phyloP scores from a whole-genome alignment of 306 rosid genomes.

The Luffa aegyptiaca region DNA sequence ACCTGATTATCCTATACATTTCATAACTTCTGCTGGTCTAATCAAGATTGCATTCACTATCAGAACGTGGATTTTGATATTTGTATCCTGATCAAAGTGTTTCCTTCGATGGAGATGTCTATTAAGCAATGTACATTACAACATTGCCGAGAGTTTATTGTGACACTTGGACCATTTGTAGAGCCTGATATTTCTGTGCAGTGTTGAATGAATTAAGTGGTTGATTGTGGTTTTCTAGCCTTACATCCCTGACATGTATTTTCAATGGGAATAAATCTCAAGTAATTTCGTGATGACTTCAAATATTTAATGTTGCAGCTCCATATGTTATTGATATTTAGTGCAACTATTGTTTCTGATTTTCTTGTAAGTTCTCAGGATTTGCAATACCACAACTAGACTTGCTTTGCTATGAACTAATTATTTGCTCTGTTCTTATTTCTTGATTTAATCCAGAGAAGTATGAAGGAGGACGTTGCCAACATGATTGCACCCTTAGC shows the following conservation, averaged over 20 bases:
- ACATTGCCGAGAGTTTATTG: background rate
- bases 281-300: background rate
- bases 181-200: background rate
- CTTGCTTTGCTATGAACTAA: background rate
- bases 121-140: background rate
- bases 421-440: background rate
- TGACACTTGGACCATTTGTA: background rate
- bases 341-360: background rate
- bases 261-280: background rate
- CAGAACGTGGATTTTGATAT: background rate
- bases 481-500: conserved; percentile 69
- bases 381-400: background rate
- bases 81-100: background rate
- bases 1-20: background rate
- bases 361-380: background rate
- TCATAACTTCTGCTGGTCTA: background rate
- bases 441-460: conserved; percentile 35
- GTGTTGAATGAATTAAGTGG: background rate
- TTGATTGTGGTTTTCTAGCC: background rate
- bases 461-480: conserved; percentile 63
- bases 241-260: background rate
- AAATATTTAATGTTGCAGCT: background rate
- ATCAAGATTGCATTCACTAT: background rate
- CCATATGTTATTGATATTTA: background rate
- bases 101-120: background rate